Evolutionary conservation across 2,329 filamentous ascomycete genomes (phyloP), one percentile per base, ranked within the genome.

Genomic region (Aureobasidium melanogenum): DNA sequence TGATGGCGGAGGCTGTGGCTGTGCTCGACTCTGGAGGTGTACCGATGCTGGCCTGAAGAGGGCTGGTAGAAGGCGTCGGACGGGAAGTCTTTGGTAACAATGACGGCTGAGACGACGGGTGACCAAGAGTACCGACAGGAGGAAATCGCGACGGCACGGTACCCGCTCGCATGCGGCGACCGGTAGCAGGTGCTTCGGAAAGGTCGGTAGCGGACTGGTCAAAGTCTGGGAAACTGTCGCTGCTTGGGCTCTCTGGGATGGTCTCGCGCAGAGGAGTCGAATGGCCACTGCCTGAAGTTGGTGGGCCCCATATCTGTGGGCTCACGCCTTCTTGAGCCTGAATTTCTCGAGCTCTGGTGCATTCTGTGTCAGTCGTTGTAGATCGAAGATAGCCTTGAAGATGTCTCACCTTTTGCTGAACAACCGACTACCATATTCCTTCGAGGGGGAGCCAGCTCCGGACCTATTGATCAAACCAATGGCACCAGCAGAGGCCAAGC

Each of bases 111-210:
- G 85, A 74, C 66, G 79, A 82, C 59, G 87, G 73, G 30, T 83
- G 82, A 30, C 72, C 86, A 62, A 84, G 79, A 5, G 84, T 82
- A 57, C 85, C 85, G 28, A 88, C 87, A 17, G 89, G 88, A 32
- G 92, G 91, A 72, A 99, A 95, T 65, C 93, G 84, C 48, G 94
- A 97, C 24, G 94, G 94, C n/a, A 99, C 86, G 3, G 94, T 99
- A 67, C 94, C 94, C 63, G 94, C 94, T 73, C 94, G 86, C 67
- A 91, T 88, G 72, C 94, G 86, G 66, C 94, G 85, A 51, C 85
- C 84, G 68, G 88, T 82, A 61, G 79, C 76, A 67, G 88, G 85
- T 63, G 88, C 72, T 62, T 79, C 82, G 65, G 86, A 83, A 15
- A 55, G 24, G 66, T 88, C 83, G 9, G 87, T 82, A 44, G 88